phyloP scores from a whole-genome alignment of 1,284 basidiomycete species.

The Pyrrhoderma lamaoense region DNA sequence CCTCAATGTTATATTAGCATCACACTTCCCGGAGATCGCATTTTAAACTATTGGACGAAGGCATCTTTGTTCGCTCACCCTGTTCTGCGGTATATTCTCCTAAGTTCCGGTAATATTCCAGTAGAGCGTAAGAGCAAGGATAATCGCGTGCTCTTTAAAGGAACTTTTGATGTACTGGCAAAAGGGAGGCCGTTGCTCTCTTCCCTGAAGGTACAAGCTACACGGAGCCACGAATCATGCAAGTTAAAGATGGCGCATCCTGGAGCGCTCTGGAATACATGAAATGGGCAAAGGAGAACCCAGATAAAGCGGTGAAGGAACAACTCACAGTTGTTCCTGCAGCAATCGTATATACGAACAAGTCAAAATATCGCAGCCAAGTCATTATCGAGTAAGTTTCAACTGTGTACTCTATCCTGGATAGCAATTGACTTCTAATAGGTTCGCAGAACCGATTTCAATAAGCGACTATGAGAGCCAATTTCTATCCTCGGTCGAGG shows the following conservation, averaged over 20 bases:
- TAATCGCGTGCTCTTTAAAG: slow-evolving; percentile 81
- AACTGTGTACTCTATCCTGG: background rate
- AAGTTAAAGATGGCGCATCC: slow-evolving; percentile 92
- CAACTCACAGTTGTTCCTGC: slow-evolving; percentile 66
- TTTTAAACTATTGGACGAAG: slow-evolving; percentile 94
- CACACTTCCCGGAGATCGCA: slow-evolving; percentile 71
- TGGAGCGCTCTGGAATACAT: slow-evolving; percentile 94
- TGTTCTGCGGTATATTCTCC: slow-evolving; percentile 65
- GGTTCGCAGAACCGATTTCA: slow-evolving; percentile 76
- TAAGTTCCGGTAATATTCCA: slow-evolving; percentile 89
- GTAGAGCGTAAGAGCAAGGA: slow-evolving; percentile 92
- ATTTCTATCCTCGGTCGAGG: slow-evolving; percentile 66
- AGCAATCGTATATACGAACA: slow-evolving; percentile 91
- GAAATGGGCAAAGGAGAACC: slow-evolving; percentile 61
- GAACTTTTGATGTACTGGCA: slow-evolving; percentile 82
- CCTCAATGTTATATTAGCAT: slow-evolving; percentile 40
- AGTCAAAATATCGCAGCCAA: slow-evolving; percentile 84
- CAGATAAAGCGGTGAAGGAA: slow-evolving; percentile 35
- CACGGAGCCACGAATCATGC: slow-evolving; percentile 87
- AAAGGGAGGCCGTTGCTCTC: slow-evolving; percentile 75
- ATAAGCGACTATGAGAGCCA: slow-evolving; percentile 72
- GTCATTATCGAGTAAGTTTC: slow-evolving; percentile 60
- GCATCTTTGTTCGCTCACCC: slow-evolving; percentile 76
- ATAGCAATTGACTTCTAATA: slow-evolving; percentile 26
- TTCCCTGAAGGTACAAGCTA: slow-evolving; percentile 93